Conservation (phyloP, 345 rosid genomes). For the Chamaenerion angustifolium region DNA sequence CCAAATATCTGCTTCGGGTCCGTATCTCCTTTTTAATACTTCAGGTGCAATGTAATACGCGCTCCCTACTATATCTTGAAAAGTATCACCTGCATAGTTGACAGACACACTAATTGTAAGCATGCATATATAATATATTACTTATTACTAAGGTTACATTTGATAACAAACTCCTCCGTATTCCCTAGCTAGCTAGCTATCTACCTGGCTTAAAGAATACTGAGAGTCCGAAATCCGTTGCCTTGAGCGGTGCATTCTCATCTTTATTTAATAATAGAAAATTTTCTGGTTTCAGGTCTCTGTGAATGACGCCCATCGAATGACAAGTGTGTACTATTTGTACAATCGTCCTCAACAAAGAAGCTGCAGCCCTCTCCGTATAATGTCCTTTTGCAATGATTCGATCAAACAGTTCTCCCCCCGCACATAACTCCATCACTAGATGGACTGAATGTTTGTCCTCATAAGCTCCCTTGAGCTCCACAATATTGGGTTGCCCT, state of each 20-base stretch:
- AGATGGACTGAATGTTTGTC: neutral
- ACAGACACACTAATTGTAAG: no score
- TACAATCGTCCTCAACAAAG: neutral
- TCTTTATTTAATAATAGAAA: neutral
- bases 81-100: no score
- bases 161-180: no score
- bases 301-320: conserved; percentile 1
- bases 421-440: conserved; percentile 2
- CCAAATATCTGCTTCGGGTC: conserved; percentile 5
- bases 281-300: neutral
- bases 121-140: no score
- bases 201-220: neutral
- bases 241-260: neutral
- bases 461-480: conserved; percentile 2
- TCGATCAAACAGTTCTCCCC: conserved; percentile 1
- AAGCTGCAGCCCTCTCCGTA: conserved; percentile 1
- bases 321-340: neutral
- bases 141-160: no score
- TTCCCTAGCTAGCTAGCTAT: no score
- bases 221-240: neutral
- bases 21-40: neutral
- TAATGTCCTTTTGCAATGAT: conserved; percentile 2
- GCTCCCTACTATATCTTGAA: neutral
- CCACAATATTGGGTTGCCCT: conserved; percentile 2
- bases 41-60: conserved; percentile 3